Evolutionary conservation across 2,329 filamentous ascomycete genomes (phyloP).

Genomic region (Aspergillus puulaauensis): DNA sequence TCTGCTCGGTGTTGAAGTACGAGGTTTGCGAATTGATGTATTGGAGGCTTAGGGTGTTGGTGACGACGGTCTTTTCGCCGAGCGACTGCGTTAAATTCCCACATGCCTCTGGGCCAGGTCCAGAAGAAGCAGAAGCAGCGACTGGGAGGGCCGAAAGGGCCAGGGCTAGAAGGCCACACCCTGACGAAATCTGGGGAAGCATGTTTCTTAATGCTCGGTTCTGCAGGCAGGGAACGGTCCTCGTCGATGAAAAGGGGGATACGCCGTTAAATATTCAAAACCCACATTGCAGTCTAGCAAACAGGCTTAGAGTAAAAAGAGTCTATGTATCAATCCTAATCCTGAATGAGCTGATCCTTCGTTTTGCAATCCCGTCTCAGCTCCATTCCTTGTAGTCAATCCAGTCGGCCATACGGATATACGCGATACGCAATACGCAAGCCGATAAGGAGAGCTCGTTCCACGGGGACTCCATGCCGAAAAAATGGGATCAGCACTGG

Average conservation of each 20-base stretch:
- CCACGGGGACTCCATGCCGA: not conserved
- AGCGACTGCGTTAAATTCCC: not conserved
- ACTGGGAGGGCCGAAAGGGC: not conserved
- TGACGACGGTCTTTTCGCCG: constrained; percentile 2
- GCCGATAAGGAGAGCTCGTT: not conserved
- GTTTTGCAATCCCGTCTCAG: too few relatives aligned
- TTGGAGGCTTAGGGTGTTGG: not conserved
- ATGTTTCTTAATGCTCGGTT: not conserved
- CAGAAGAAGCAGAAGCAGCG: not conserved
- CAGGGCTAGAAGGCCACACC: not conserved
- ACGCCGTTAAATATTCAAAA: too few relatives aligned
- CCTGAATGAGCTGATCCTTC: too few relatives aligned
- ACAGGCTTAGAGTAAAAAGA: too few relatives aligned
- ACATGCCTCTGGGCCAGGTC: constrained; percentile 1
- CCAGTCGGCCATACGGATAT: too few relatives aligned
- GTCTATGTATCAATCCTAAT: too few relatives aligned
- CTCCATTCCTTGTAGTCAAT: too few relatives aligned
- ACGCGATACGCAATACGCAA: not conserved
- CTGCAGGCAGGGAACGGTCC: not conserved
- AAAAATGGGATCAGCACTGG: not conserved
- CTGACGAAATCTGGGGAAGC: not conserved
- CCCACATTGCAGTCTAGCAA: too few relatives aligned
- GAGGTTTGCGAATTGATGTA: not conserved
- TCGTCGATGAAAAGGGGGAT: not conserved
- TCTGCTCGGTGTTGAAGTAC: constrained; percentile 12